Conservation (phyloP, 2,329 filamentous ascomycete species). For the Aspergillus pseudoviridinutans region DNA sequence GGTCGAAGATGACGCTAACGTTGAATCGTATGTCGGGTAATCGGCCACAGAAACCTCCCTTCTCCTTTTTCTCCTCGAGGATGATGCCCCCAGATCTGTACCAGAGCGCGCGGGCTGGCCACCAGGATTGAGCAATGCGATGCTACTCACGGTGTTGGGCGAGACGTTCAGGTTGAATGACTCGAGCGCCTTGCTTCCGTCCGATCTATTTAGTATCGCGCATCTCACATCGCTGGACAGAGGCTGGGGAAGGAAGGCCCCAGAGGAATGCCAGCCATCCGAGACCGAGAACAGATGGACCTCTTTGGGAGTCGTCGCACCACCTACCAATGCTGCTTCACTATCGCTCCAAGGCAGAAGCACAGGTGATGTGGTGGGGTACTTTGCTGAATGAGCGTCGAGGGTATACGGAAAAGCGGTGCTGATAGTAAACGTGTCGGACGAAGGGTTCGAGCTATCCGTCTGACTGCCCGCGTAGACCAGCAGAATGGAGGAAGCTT, state of each 20-base stretch:
- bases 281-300: slow-evolving; percentile 68
- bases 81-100: slow-evolving; percentile 44
- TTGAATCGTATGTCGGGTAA: slow-evolving; percentile 77
- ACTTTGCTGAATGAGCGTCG: slow-evolving; percentile 52
- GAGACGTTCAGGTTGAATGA: slow-evolving; percentile 70
- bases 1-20: slow-evolving; percentile 61
- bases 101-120: slow-evolving; percentile 51
- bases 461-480: slow-evolving; percentile 74
- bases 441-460: slow-evolving; percentile 55
- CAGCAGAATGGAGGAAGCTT: slow-evolving; percentile 65
- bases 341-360: slow-evolving; percentile 70
- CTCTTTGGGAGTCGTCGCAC: slow-evolving; percentile 59
- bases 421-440: slow-evolving; percentile 71
- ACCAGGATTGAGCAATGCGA: slow-evolving; percentile 60
- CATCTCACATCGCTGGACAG: slow-evolving; percentile 60
- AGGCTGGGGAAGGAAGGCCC: slow-evolving; percentile 58
- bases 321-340: slow-evolving; percentile 71
- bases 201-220: slow-evolving; percentile 64
- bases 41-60: slow-evolving; percentile 55
- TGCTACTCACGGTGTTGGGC: slow-evolving; percentile 70
- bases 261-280: slow-evolving; percentile 64
- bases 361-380: slow-evolving; percentile 64
- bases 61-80: slow-evolving; percentile 38
- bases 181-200: slow-evolving; percentile 74
- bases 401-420: slow-evolving; percentile 63